Evolutionary conservation across 1,139 yeast genomes (phyloP), one percentile per base, ranked within the genome.

Genomic region (Candida labiduridarum): DNA sequence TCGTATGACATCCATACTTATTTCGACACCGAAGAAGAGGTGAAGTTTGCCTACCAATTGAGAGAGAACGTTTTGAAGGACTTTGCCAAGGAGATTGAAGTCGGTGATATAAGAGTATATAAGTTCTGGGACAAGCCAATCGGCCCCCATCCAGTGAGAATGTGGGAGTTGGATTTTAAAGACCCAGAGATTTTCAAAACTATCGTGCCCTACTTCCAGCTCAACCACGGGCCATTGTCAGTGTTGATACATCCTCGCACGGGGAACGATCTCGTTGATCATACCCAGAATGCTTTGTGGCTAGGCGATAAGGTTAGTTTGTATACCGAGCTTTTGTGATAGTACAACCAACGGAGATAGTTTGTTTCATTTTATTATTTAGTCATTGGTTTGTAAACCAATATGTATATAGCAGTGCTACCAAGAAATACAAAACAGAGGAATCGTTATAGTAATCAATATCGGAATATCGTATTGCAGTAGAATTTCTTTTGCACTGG

Each of bases 1-100:
- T 72, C 80, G 4, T 82, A 75, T 65, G 85, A 82, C 61, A 68
- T 81, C 57, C 86, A 82, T 64, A 78, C 84, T 1, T 83, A 83
- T 63, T 82, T 78, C 73, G 69, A 67, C 47, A 68, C 66, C 52
- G 64, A 64, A 11, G 55, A 53, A 7, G 75, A 81, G 50, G 60
- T 67, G 18, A 53, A 66, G 33, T 68, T 64, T 35, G 82, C 83
- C 2, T 55, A 52, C 10, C 65, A 64, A 12, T 67, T 82, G 46
- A 68, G 82, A 49, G 76, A 71, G 19, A 65, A 71, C 49, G 71
- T 82, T 7, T 60, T 60, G 38, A 47, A 56, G 42, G 83, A 80
- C 45, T 82, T 82, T 58, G 69, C 72, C 6, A 49, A 61, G 10
- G 85, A 82, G 50, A 66, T 83, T 19, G 72, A 64, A 14, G 58